Evolutionary conservation across 148 eudicot species (phyloP).

Genomic region (Oxyria digyna): DNA sequence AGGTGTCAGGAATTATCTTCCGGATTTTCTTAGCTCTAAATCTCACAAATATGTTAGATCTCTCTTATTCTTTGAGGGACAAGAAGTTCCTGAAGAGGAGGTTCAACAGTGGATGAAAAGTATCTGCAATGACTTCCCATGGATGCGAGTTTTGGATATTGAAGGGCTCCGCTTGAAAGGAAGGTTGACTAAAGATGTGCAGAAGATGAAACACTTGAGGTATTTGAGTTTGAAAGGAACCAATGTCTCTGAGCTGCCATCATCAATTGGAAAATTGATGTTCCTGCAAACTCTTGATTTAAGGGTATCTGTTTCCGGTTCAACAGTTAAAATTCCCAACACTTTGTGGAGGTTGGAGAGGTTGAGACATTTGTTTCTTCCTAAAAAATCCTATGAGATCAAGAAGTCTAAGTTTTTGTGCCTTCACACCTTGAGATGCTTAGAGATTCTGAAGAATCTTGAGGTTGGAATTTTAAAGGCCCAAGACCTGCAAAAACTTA

Average conservation of each 20-base stretch:
- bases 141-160: conserved; percentile 24
- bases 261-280: conserved; percentile 25
- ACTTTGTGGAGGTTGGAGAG: conserved; percentile 20
- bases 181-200: conserved; percentile 21
- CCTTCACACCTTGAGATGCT: conserved; percentile 11
- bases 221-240: conserved; percentile 29
- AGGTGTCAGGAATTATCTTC: conserved; percentile 10
- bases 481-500: conserved; percentile 20
- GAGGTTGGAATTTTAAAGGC: conserved; percentile 5
- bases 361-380: conserved; percentile 37
- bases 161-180: conserved; percentile 12
- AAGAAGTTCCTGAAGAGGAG: not conserved
- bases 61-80: conserved; percentile 17
- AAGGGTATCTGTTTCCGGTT: conserved; percentile 10
- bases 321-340: conserved; percentile 21
- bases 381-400: conserved; percentile 11
- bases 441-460: conserved; percentile 23
- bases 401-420: conserved; percentile 14
- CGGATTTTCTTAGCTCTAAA: not conserved
- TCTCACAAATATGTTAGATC: conserved; percentile 13
- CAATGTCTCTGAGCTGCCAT: conserved; percentile 13
- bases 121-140: conserved; percentile 18
- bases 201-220: conserved; percentile 25
- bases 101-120: conserved; percentile 9
- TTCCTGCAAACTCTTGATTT: conserved; percentile 42